Percentiles rank a stretch among this genome's conserved stretches.
Conservation (phyloP, 495 filamentous ascomycete genomes). For the Cairneyella variabilis region DNA sequence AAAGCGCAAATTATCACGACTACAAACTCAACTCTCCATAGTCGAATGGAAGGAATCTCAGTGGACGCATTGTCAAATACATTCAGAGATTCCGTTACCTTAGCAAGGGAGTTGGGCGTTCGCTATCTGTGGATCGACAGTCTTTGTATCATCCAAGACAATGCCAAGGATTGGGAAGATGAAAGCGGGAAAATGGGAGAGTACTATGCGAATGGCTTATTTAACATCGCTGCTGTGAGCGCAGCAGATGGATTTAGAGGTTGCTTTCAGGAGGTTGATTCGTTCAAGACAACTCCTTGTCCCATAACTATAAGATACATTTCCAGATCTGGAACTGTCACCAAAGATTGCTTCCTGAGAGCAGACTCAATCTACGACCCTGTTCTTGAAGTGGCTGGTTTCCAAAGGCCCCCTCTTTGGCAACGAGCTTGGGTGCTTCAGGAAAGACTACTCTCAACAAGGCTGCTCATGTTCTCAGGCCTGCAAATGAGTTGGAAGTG, state of each 20-base stretch:
- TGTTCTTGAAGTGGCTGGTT: background rate
- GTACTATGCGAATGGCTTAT: background rate
- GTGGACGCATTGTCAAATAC: background rate
- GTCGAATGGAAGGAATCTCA: background rate
- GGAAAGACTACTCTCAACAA: background rate
- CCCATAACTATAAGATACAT: background rate
- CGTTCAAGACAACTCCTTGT: background rate
- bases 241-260: no score
- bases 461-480: background rate
- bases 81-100: background rate
- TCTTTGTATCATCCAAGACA: conserved; percentile 20
- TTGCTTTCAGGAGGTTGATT: background rate
- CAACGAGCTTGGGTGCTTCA: background rate
- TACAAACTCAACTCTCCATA: background rate
- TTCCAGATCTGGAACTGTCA: no score
- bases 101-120: conserved; percentile 4
- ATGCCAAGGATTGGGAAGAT: background rate
- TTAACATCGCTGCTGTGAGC: background rate
- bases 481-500: background rate
- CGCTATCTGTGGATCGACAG: conserved; percentile 15
- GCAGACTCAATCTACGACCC: background rate
- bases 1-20: conserved; percentile 1
- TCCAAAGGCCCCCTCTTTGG: background rate
- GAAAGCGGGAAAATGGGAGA: background rate
- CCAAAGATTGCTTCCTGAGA: background rate